phyloP scores from a whole-genome alignment of 2,329 filamentous ascomycete genomes.

The Lithohypha guttulata region DNA sequence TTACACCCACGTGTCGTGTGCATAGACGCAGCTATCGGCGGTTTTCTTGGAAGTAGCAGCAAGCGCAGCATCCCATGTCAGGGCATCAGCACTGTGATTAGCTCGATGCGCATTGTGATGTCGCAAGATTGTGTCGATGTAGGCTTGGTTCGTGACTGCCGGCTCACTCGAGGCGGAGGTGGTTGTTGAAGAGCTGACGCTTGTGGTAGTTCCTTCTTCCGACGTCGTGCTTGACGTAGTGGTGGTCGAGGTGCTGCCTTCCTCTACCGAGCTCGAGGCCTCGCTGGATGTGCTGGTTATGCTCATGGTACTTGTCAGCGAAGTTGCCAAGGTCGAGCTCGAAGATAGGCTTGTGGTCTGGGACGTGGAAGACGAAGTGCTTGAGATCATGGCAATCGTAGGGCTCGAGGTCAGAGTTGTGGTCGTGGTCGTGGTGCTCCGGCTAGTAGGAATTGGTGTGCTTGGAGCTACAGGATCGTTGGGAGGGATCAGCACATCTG shows the following conservation, averaged over 20 bases:
- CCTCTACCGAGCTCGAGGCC: background rate
- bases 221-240: conserved; percentile 1
- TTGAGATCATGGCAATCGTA: too few species aligned
- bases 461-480: background rate
- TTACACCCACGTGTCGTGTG: conserved; percentile 63
- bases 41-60: conserved; percentile 52
- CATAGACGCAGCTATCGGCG: conserved; percentile 58
- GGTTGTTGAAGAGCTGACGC: background rate
- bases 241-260: background rate
- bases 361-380: too few species aligned
- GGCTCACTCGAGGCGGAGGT: conserved; percentile 7
- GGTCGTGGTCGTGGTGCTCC: background rate
- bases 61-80: conserved; percentile 56
- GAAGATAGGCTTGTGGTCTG: too few species aligned
- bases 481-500: background rate
- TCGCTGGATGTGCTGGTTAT: too few species aligned
- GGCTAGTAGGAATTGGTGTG: conserved; percentile 3
- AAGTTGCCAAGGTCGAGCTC: too few species aligned
- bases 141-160: conserved; percentile 14
- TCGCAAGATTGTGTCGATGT: conserved; percentile 35
- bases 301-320: too few species aligned
- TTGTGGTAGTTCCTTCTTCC: background rate
- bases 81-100: conserved; percentile 60
- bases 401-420: conserved; percentile 1
- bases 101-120: conserved; percentile 78